phyloP scores from a whole-genome alignment of 495 filamentous ascomycete species.

The Daldinia grandis region DNA sequence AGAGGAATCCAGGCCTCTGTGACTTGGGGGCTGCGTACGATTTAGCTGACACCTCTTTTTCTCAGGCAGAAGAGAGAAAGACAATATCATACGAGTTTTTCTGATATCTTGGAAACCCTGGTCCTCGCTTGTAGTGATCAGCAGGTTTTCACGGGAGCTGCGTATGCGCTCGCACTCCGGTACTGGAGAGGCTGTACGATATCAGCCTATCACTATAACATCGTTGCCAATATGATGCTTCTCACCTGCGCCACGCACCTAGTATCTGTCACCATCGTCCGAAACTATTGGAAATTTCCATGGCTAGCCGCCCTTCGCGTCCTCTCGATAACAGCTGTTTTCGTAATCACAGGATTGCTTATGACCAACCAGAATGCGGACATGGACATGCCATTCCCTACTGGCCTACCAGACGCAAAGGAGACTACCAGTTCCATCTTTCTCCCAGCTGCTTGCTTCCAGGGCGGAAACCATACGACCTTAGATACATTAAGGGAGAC shows the following conservation, averaged over 20 bases:
- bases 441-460: neutral
- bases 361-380: neutral
- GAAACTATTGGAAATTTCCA: slow-evolving; percentile 47
- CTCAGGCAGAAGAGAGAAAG: neutral
- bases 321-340: neutral
- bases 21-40: neutral
- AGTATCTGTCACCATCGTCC: slow-evolving; percentile 46
- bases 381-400: neutral
- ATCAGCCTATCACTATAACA: slow-evolving; percentile 54
- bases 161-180: slow-evolving; percentile 48
- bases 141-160: slow-evolving; percentile 51
- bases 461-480: neutral
- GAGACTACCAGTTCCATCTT: neutral
- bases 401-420: neutral
- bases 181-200: slow-evolving; percentile 48
- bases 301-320: slow-evolving; percentile 42
- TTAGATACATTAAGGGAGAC: neutral
- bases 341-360: neutral
- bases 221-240: slow-evolving; percentile 51
- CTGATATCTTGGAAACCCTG: slow-evolving; percentile 45
- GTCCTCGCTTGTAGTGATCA: slow-evolving; percentile 52
- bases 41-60: neutral
- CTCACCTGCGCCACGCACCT: slow-evolving; percentile 53
- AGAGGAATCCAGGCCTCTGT: neutral
- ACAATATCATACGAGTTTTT: neutral